Base-by-base conservation (phyloP, 2,329 filamentous ascomycete genomes). In the Aspergillus persii region DNA sequence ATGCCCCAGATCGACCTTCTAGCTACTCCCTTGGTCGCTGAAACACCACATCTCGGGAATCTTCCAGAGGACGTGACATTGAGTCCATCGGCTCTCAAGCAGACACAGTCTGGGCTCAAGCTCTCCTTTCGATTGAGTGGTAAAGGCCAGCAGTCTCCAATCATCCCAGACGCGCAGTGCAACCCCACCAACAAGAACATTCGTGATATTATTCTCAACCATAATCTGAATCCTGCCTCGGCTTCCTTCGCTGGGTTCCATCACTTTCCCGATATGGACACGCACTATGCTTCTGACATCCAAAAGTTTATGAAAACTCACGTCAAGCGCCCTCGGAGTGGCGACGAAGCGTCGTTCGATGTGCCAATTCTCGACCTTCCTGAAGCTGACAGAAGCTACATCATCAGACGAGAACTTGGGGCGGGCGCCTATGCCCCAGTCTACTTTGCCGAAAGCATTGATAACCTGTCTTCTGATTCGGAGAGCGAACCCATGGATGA, bases 351-450 rank as follows among this genome's bases (percentile, higher is more conserved):
- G 29, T 74, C 86, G 2, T 77, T 83, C 0, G 79, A 84, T 48
- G 83, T 86, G 0, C 86, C 91, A 0, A 80, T 84, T 3, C 81
- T 98, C 26, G 80, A 85, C 47, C 90, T 97, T 61, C 81, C 85
- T 0, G 86, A 86, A 44, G 82, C 85, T 2, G 78, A 83, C 26
- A 81, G 87, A 44, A 84, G 83, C 47, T 99, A 97, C 74, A 89
- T 86, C 1, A 77, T 98, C 58, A 91, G 89, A 70, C 86, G 89
- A 53, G 92, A 98, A 73, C 86, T 99, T 11, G 95, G 95, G 1
- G 91, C 92, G 30, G 95, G 95, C 8, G 95, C 95, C 0, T 99
- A 96, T 76, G 95, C 94, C 0, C 94, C 95, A 0, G 95, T 99
- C 2, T 99, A 97, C 72, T 85, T 99, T 0, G 89, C 93, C 7